Base-by-base conservation (phyloP, 805 yeast genomes). In the Candida cerambycidarum region DNA sequence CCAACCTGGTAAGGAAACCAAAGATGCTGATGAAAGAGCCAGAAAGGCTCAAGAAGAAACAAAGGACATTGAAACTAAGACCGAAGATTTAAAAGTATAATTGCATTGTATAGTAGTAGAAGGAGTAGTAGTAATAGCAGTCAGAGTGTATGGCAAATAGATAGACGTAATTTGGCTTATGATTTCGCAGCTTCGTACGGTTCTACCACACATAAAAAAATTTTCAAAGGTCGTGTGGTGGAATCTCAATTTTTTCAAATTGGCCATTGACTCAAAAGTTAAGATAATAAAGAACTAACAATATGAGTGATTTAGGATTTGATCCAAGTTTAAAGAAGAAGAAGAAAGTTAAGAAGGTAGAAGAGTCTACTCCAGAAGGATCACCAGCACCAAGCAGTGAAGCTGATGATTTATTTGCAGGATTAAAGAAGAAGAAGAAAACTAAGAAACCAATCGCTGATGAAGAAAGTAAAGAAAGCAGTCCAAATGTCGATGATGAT, bases 351-450 rank as follows among this genome's bases (percentile, higher is more conserved):
- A 72, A 65, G 53, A 66, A 65, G 67, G 44, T 58, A 62, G 59
- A 74, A 63, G 74, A 78, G 59, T 67, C 47, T 54, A 42, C 69
- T 7, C 49, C 49, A 5, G 48, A 46, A 28, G 48, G 42, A 15
- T 43, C 59, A 1, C 55, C 59, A 15, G 58, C 61, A 9, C 63
- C 63, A 45, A 71, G 69, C 46, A 51, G 63, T 15, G 61, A 59
- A 47, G 59, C 79, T 29, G 71, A 82, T 25, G 86, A 82, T 49
- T 78, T 82, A 50, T 74, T 85, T 43, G 82, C 82, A 24, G 92
- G 93, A 8, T 70, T 89, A 60, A 82, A 80, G 56, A 73, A 84
- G 65, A 85, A 86, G 75, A 70, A 89, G 79, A 87, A 86, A 85
- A 78, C 86, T 67, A 69, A 80, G 50, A 66, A 63, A 62, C 44